phyloP scores from a whole-genome alignment of 768 basidiomycete species.

The Cystofilobasidium capitatum region DNA sequence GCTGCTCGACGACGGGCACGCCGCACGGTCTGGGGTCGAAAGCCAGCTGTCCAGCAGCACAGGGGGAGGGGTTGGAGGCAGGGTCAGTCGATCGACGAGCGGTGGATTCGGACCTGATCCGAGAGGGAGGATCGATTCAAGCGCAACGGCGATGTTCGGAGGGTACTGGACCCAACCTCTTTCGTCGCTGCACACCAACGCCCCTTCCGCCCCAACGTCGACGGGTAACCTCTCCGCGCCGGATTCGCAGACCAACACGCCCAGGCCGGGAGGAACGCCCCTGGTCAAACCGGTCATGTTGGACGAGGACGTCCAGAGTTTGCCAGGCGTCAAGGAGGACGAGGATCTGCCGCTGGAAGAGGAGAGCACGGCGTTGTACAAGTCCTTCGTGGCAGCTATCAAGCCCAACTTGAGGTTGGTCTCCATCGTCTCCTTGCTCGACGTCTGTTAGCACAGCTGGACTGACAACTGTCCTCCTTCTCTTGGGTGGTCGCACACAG shows the following conservation, averaged over 20 bases:
- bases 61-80: not conserved
- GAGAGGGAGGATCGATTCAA: not conserved
- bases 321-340: not conserved
- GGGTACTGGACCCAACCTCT: not conserved
- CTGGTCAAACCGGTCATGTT: not conserved
- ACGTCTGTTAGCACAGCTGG: not conserved
- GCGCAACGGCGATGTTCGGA: not conserved
- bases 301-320: not conserved
- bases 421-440: not conserved
- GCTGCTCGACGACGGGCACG: conserved; percentile 50
- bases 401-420: conserved; percentile 32
- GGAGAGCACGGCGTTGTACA: conserved; percentile 34
- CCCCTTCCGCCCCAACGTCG: too few relatives aligned
- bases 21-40: too few relatives aligned
- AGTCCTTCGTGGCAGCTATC: conserved; percentile 41
- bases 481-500: conserved; percentile 24
- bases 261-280: not conserved
- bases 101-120: not conserved
- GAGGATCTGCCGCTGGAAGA: conserved; percentile 9
- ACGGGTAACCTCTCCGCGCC: not conserved
- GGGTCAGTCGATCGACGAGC: conserved; percentile 46
- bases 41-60: not conserved
- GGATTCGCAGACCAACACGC: not conserved
- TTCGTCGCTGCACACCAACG: not conserved
- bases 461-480: not conserved